Conservation (phyloP, 805 yeast genomes). For the Candida insectalens region DNA sequence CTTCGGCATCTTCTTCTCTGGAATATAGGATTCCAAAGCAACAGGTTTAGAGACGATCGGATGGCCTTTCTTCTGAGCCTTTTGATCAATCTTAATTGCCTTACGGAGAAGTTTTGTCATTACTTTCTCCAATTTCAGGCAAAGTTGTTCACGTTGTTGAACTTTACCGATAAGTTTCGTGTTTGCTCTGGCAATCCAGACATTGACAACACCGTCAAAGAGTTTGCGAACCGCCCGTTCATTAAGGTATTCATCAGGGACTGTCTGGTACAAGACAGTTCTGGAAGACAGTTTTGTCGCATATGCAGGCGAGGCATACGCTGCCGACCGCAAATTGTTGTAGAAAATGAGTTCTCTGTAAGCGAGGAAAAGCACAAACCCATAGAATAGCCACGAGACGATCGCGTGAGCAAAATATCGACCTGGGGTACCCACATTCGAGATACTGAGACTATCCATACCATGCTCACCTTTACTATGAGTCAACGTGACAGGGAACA, state of each 20-base stretch:
- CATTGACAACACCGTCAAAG: constrained; percentile 73
- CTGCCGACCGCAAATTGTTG: constrained; percentile 67
- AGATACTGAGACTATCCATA: constrained; percentile 65
- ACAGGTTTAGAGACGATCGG: constrained; percentile 29
- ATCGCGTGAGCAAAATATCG: constrained; percentile 85
- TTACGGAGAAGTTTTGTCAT: constrained; percentile 44
- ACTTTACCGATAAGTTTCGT: constrained; percentile 46
- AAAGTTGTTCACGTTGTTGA: constrained; percentile 48
- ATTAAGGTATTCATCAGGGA: constrained; percentile 64
- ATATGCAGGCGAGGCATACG: constrained; percentile 71
- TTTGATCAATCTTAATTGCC: constrained; percentile 54
- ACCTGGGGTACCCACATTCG: constrained; percentile 51
- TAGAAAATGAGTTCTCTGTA: constrained; percentile 79
- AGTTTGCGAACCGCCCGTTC: constrained; percentile 65
- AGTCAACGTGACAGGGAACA: constrained; percentile 79
- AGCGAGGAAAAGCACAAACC: constrained; percentile 56
- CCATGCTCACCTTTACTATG: constrained; percentile 56
- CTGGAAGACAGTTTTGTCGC: constrained; percentile 67
- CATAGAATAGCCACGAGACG: constrained; percentile 71
- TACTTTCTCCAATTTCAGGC: constrained; percentile 56
- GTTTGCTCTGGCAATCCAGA: constrained; percentile 69
- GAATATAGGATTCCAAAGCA: constrained; percentile 48
- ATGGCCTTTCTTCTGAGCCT: constrained; percentile 59
- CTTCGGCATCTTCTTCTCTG: constrained; percentile 60
- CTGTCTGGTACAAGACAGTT: constrained; percentile 76